Evolutionary conservation across 495 filamentous ascomycete species (phyloP), one percentile per base, ranked within the genome.

Genomic region (Hypoxylon lenormandii): DNA sequence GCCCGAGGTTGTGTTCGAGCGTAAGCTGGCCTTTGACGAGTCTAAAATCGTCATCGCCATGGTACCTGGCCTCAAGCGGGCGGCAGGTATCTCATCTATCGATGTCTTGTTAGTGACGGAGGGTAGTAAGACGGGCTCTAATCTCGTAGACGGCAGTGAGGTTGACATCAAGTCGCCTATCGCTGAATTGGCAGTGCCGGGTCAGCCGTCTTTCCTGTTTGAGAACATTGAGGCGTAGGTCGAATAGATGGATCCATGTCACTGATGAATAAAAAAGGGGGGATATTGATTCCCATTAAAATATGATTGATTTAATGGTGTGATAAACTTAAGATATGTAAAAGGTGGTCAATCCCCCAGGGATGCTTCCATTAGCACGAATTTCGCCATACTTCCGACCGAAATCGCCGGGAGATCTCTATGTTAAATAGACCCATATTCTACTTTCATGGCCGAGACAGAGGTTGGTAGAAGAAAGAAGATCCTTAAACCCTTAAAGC

Each of bases 11-110:
- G 93, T 97, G 42, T 90, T 97, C 70, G 86, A 92, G 18, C 81
- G 93, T 55, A 92, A 92, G 78, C 79, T 98, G 52, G 84, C 85
- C 4, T 98, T 98, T 76, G 91, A 97, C 65, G 95, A 98, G 69
- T 79, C 90, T 13, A 86, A 84, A 51, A 89, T 88, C 55, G 79
- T 94, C 28, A 69, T 79, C 65, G 84, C 89, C 70, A 82, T 83
- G 75, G 69, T 83, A 15, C 78, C 80, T 13, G 75, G 76, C 26
- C 67, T 83, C 19, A 80, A 87, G 83, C 85, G 87, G 70, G 87
- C 87, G 23, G 87, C 90, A 5, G 89, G 89, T 0, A 82, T 88
- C 55, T 86, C 84, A 71, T 83, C 79, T 42, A 78, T 92, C 21
- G 86, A 89, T 69, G 77, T 93, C 60, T 77, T 92, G 22, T 81